Conservation (phyloP, 768 basidiomycete species). For the Gelatoporia subvermispora region DNA sequence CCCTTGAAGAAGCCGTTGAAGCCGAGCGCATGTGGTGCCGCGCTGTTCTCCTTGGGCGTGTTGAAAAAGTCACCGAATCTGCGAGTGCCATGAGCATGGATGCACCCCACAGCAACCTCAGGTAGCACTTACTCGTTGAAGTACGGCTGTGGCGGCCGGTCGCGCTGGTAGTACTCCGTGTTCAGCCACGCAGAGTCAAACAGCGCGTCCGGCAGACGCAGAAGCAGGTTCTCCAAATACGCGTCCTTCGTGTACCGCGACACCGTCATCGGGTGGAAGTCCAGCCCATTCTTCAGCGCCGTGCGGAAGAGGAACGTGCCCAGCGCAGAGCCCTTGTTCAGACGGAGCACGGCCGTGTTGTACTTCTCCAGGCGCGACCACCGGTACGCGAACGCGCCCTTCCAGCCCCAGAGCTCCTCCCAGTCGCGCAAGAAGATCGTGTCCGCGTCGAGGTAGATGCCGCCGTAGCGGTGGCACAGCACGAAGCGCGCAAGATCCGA, state of each 20-base stretch:
- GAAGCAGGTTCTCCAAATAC: constrained; percentile 72
- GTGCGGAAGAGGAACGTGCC: constrained; percentile 93
- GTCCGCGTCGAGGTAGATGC: constrained; percentile 95
- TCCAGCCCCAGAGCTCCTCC: constrained; percentile 98
- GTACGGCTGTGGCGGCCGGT: constrained; percentile 91
- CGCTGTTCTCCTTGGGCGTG: constrained; percentile 65
- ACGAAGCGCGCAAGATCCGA: constrained; percentile 98
- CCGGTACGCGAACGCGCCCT: constrained; percentile 93
- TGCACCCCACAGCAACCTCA: neutral
- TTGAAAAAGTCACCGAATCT: constrained; percentile 91
- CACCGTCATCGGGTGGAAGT: constrained; percentile 97
- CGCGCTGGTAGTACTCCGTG: constrained; percentile 86
- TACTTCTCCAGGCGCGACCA: constrained; percentile 93
- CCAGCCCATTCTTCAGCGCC: constrained; percentile 87
- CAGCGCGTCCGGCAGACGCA: constrained; percentile 89
- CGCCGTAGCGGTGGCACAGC: constrained; percentile 94
- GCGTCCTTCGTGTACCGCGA: constrained; percentile 89
- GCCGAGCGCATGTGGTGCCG: constrained; percentile 82
- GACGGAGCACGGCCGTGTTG: constrained; percentile 92
- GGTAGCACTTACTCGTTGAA: constrained; percentile 64
- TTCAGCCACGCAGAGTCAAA: constrained; percentile 98
- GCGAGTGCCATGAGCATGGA: neutral
- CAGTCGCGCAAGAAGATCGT: constrained; percentile 95
- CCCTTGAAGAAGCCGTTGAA: constrained; percentile 96
- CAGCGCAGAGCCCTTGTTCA: constrained; percentile 90